A percentile compares a stretch with the other conserved stretches of the same genome.
Evolutionary conservation across 1,284 basidiomycete species (phyloP).

Genomic region (Puccinia triticina): DNA sequence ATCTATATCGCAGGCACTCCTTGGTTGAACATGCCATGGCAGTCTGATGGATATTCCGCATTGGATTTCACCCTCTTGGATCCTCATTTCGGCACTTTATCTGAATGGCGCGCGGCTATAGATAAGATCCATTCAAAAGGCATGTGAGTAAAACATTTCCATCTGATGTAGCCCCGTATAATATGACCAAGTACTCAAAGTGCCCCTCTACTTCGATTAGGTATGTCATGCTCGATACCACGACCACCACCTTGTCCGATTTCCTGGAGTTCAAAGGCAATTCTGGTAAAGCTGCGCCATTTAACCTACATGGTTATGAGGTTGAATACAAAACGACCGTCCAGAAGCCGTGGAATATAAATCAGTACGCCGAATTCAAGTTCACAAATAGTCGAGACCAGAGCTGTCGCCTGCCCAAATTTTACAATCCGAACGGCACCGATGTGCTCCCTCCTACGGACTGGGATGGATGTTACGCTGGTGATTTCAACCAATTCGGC

Average conservation of each 20-base stretch:
- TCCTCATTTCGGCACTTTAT: conserved; percentile 81
- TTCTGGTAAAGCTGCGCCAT: conserved; percentile 77
- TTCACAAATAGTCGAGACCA: conserved; percentile 69
- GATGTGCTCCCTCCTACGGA: conserved; percentile 64
- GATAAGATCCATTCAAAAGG: conserved; percentile 74
- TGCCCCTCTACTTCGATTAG: conserved; percentile 8
- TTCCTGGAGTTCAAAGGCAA: conserved; percentile 79
- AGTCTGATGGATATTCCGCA: conserved; percentile 92
- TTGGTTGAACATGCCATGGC: conserved; percentile 89
- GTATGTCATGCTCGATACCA: conserved; percentile 86
- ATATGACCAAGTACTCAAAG: not conserved
- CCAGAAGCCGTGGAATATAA: conserved; percentile 80
- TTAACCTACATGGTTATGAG: conserved; percentile 73
- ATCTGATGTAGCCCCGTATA: not conserved
- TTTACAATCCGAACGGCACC: conserved; percentile 76
- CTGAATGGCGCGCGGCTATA: conserved; percentile 75
- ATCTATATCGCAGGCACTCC: conserved; percentile 88
- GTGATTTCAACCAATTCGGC: conserved; percentile 88
- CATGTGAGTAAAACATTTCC: conserved; percentile 64
- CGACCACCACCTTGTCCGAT: conserved; percentile 85
- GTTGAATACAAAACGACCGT: conserved; percentile 74
- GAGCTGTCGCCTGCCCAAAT: conserved; percentile 73
- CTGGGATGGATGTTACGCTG: conserved; percentile 71
- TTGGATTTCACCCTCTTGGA: conserved; percentile 84
- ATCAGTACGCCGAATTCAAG: conserved; percentile 77